Conservation (phyloP, 2,329 filamentous ascomycete species). For the Cladosporium sp. region DNA sequence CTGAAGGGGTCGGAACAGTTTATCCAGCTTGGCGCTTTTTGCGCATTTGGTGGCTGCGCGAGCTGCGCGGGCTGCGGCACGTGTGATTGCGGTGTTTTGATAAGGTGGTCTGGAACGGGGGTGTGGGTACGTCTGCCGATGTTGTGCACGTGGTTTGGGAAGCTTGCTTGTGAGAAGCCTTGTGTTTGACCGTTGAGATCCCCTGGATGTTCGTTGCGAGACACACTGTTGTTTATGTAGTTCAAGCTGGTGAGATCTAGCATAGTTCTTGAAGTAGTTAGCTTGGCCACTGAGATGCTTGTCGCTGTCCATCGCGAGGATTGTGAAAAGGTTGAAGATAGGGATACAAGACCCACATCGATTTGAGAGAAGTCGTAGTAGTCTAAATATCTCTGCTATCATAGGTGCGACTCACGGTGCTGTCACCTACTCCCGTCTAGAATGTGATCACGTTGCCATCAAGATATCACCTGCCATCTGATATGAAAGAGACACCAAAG, state of each 20-base stretch:
- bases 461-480: background rate
- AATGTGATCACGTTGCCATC: background rate
- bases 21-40: constrained; percentile 6
- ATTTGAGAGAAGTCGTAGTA: background rate
- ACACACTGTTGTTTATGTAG: no score
- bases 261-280: background rate
- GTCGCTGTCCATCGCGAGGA: background rate
- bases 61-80: background rate
- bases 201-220: no score
- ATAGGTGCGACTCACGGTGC: background rate
- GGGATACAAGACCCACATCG: background rate
- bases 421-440: background rate
- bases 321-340: background rate
- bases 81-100: background rate
- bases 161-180: background rate
- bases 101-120: background rate
- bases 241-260: background rate
- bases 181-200: background rate
- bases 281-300: no score
- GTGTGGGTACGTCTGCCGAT: background rate
- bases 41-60: no score
- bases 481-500: background rate
- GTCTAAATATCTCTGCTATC: background rate
- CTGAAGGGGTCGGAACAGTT: background rate
- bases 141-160: background rate